Base-by-base conservation (phyloP, 768 basidiomycete species). In the Tremella mesenterica region DNA sequence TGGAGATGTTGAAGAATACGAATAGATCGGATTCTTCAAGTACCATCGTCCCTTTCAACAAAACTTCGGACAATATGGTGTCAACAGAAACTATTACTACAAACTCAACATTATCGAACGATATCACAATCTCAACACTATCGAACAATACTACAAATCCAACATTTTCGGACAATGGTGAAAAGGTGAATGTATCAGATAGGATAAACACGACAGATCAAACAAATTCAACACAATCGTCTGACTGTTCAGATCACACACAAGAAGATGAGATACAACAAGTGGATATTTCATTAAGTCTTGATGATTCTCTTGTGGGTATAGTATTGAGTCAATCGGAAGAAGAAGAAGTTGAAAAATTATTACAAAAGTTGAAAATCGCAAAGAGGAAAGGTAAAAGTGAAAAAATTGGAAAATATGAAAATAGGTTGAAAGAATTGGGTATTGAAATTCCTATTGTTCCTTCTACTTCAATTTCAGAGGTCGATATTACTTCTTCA, bases 321-420 rank as follows among this genome's bases (percentile, higher is more conserved):
- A 54, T 53, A 7, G 67, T 61, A 0, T 47, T 72, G 23, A 63
- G 64, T 13, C 67, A 70, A 36, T 48, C 26, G 12, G 68, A 72
- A 47, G 70, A 72, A 48, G 67, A 73, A 38, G 64, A 69, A 48
- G 58, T 70, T 0, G 71, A 73, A 56, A 58, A 44, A 23, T 48
- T 73, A 8, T 44, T 69, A 6, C 71, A 73, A 51, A 73, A 73
- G 52, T 54, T 73, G 39, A 73, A 73, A 48, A 71, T 71, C 23
- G 67, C 65, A 0, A 50, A 60, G 48, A 41, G 71, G 33, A 73
- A 73, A 48, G 61, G 61, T 21, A 71, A 73, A 48, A 29, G 48
- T 21, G 71, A 73, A 36, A 73, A 73, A 54, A 54, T 69, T 38
- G 50, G 52, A 23, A 73, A 71, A 44, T 71, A 69, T 53, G 59